These are phyloP conservation scores for Auriscalpium orientale DNA, from an alignment of 768 basidiomycete species.

Conservation along the genomic window DNA sequence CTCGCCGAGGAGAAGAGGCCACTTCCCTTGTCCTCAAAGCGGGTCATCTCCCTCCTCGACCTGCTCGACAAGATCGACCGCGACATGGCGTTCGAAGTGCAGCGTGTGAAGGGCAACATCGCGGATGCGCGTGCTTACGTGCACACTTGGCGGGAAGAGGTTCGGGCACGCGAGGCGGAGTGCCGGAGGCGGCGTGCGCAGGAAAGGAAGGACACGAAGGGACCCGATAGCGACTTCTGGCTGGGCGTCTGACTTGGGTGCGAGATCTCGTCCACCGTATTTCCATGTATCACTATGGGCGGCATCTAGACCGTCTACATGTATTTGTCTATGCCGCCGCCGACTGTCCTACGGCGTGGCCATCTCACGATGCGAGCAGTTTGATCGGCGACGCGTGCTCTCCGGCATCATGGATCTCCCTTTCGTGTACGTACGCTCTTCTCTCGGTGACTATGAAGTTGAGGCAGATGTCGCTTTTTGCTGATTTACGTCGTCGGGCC, in stretches of 20 bases:
- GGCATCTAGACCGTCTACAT: too few relatives aligned
- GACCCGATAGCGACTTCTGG: constrained; percentile 7
- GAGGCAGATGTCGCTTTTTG: too few relatives aligned
- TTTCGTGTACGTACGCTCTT: too few relatives aligned
- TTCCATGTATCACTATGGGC: too few relatives aligned
- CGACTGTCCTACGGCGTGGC: too few relatives aligned
- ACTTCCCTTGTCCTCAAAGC: constrained; percentile 2
- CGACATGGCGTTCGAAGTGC: constrained; percentile 10
- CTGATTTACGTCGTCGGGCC: too few relatives aligned
- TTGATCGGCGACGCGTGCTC: too few relatives aligned
- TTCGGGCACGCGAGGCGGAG: not conserved
- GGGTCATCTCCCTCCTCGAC: constrained; percentile 8
- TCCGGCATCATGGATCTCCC: too few relatives aligned
- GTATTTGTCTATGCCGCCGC: too few relatives aligned
- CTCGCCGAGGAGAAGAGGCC: not conserved
- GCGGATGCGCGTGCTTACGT: constrained; percentile 8
- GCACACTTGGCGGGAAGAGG: constrained; percentile 10
- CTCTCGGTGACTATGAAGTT: too few relatives aligned
- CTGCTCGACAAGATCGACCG: constrained; percentile 12
- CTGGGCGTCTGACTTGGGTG: not conserved
- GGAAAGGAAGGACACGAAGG: constrained; percentile 6
- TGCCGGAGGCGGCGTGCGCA: constrained; percentile 1
- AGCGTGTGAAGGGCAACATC: constrained; percentile 13
- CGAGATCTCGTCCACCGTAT: too few relatives aligned
- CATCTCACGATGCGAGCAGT: too few relatives aligned